These are phyloP conservation scores for Silene uniflora DNA, from an alignment of 148 eudicot genomes.

Conservation along the genomic window DNA sequence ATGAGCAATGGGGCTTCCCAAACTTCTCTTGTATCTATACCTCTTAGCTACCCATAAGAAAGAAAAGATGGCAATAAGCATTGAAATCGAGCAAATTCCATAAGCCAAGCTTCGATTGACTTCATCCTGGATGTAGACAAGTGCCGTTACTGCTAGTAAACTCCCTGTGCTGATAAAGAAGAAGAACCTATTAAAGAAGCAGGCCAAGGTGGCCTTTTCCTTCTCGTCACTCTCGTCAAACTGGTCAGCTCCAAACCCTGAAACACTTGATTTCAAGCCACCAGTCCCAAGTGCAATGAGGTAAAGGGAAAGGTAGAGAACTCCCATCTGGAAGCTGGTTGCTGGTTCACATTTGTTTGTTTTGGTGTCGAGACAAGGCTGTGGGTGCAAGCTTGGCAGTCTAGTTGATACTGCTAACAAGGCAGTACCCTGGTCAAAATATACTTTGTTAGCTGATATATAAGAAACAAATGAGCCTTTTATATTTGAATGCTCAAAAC, in stretches of 20 bases:
- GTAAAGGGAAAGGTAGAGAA: constrained; percentile 32
- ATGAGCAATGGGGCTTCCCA: constrained; percentile 69
- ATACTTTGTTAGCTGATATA: neutral
- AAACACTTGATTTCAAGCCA: constrained; percentile 35
- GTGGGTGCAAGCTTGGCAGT: constrained; percentile 53
- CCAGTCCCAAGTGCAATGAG: constrained; percentile 37
- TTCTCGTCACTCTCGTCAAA: constrained; percentile 43
- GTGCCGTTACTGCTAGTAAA: constrained; percentile 67
- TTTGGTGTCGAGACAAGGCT: constrained; percentile 34
- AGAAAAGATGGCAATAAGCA: constrained; percentile 45
- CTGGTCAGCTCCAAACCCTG: constrained; percentile 36
- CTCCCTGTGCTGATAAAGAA: constrained; percentile 78
- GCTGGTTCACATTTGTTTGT: constrained; percentile 42
- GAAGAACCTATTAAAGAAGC: constrained; percentile 78
- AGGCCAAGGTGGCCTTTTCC: constrained; percentile 61
- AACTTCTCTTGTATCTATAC: constrained; percentile 57
- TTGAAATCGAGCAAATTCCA: constrained; percentile 59
- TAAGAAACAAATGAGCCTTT: too few relatives aligned
- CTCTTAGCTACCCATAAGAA: constrained; percentile 51
- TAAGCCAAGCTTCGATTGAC: constrained; percentile 66
- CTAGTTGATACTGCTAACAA: constrained; percentile 50
- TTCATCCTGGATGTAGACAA: constrained; percentile 70
- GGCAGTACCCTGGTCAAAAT: constrained; percentile 48
- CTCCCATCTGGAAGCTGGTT: constrained; percentile 56
- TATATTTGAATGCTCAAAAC: too few relatives aligned